Conservation (phyloP, 2,329 filamentous ascomycete genomes). For the Fusarium sp. region DNA sequence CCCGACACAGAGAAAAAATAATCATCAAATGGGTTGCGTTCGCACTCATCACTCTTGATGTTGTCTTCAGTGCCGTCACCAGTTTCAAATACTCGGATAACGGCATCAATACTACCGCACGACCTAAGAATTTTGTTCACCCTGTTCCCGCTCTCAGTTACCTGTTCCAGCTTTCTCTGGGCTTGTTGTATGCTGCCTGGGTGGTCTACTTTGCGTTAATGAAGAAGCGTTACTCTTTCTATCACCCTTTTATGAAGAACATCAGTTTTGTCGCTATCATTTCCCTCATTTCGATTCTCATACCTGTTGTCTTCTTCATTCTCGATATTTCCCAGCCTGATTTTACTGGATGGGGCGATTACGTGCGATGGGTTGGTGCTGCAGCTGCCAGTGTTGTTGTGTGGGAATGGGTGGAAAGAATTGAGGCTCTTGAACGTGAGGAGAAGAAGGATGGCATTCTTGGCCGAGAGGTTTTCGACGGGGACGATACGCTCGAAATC, state of each 20-base stretch:
- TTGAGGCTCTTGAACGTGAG: constrained; percentile 90
- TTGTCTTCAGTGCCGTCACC: constrained; percentile 91
- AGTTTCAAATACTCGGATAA: constrained; percentile 74
- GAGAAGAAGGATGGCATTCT: constrained; percentile 95
- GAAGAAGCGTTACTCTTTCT: constrained; percentile 91
- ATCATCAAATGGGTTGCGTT: constrained; percentile 99
- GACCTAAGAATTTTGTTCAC: constrained; percentile 83
- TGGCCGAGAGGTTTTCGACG: constrained; percentile 91
- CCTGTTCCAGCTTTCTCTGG: constrained; percentile 87
- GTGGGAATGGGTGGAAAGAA: constrained; percentile 98
- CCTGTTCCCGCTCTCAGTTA: constrained; percentile 93
- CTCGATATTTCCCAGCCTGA: constrained; percentile 87
- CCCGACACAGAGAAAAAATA: constrained; percentile 95
- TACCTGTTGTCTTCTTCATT: constrained; percentile 93
- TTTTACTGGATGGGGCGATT: constrained; percentile 93
- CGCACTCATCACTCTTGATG: constrained; percentile 89
- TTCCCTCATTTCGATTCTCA: constrained; percentile 83
- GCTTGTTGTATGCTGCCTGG: constrained; percentile 90
- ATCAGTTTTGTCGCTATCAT: constrained; percentile 84
- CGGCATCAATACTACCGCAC: constrained; percentile 65
- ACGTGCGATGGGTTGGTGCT: constrained; percentile 95
- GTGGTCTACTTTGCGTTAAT: constrained; percentile 94
- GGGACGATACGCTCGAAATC: constrained; percentile 87
- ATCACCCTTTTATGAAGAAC: constrained; percentile 90
- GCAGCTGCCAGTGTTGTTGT: constrained; percentile 96